Base-by-base conservation (phyloP, 1,284 basidiomycete genomes). In the Microbotryum intermedium region DNA sequence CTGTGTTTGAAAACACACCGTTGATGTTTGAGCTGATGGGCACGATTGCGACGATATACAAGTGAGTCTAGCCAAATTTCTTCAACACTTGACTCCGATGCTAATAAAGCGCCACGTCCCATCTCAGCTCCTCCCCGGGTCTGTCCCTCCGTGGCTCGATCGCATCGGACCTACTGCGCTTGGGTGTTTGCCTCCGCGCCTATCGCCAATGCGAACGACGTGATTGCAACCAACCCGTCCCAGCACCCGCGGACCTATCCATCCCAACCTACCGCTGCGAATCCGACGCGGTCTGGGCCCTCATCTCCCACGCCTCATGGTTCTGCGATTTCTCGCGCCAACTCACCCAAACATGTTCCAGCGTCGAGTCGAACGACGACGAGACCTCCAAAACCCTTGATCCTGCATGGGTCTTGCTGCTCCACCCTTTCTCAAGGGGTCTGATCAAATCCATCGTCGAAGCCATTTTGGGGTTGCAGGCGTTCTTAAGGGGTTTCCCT, bases 21-120 rank as follows among this genome's bases (percentile, higher is more conserved):
- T 28, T 64, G 4, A 47, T 52, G 18, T 43, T 56, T 21, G 62
- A 64, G 44, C 34, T 61, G n/a, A 52, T 64, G 16, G 62, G 59
- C 10, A 28, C 56, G 6, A 34, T 46, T 2, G 4, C 50, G 4
- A 45, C 49, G 8, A 21, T 51, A n/a, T 64, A 56, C 13, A 34
- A 50, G 62, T 58, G 11, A 25, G 62, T 29, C 29, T 25, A 11
- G 23, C n/a, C n/a, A 18, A 28, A 16, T 6, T 16, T 30, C 23
- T 6, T 42, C 45, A 6, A 13, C 30, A 26, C 5, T 26, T 18
- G 23, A 9, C 42, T 6, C 23, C 6, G 11, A 18, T 20, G 30
- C 34, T 42, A 34, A 56, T 25, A 5, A 30, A 16, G 18, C 13
- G 34, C 13, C 34, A 6, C 25, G 7, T 10, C 25, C 9, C 10